Percentiles rank a stretch among this genome's conserved stretches.
These are phyloP conservation scores for Podochytrium sp. DNA, from an alignment of 192 early-diverging fungal species.

Conservation along the genomic window DNA sequence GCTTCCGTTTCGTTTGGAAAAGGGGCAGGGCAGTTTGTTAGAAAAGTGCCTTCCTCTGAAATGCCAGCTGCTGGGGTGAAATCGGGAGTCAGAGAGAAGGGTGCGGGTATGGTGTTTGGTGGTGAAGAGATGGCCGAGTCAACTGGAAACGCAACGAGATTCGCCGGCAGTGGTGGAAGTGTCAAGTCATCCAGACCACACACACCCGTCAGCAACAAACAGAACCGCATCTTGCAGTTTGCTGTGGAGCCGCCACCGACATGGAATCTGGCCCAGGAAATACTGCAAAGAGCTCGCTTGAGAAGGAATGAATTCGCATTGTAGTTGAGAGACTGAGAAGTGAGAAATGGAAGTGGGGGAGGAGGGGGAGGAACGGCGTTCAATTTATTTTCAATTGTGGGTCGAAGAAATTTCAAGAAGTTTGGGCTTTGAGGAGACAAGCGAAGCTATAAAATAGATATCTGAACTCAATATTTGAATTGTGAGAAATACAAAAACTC, in stretches of 20 bases:
- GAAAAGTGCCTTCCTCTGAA: neutral
- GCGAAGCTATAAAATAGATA: constrained; percentile 8
- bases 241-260: constrained; percentile 18
- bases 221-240: constrained; percentile 11
- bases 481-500: constrained; percentile 6
- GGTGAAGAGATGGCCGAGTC: too few species aligned
- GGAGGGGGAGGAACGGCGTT: too few species aligned
- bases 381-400: too few species aligned
- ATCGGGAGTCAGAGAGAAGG: neutral
- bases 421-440: constrained; percentile 15
- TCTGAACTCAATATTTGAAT: neutral
- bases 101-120: neutral
- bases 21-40: too few species aligned
- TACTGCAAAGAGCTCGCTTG: constrained; percentile 18
- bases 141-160: neutral
- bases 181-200: too few species aligned
- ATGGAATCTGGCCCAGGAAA: constrained; percentile 25
- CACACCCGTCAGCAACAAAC: too few species aligned
- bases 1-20: too few species aligned
- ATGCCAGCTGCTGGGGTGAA: neutral
- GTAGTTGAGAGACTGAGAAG: too few species aligned
- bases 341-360: too few species aligned
- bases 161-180: neutral
- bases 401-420: too few species aligned
- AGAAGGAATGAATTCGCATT: constrained; percentile 2